These are phyloP conservation scores for Lentinus tigrinus DNA, from an alignment of 768 basidiomycete species.

Conservation along the genomic window DNA sequence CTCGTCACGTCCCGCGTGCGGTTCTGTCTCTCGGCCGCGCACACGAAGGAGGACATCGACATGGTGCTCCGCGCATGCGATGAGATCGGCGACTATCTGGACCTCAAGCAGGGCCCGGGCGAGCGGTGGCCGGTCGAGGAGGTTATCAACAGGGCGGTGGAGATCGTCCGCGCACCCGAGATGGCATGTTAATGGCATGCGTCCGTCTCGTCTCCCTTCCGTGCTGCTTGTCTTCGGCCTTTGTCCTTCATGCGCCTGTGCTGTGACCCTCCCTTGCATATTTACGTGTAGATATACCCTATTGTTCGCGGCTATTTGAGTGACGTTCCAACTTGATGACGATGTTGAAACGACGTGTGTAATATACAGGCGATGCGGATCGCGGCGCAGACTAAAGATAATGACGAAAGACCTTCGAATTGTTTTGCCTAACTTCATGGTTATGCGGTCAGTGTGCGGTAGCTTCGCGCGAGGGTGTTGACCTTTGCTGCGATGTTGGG, in stretches of 20 bases:
- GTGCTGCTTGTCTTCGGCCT: not conserved
- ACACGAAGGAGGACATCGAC: constrained; percentile 98
- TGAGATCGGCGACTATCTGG: constrained; percentile 87
- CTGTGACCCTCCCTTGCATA: not conserved
- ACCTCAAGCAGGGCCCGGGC: constrained; percentile 76
- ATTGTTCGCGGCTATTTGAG: constrained; percentile 1
- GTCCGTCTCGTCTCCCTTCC: not conserved
- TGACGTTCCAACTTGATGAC: no score
- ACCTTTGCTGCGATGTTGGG: no score
- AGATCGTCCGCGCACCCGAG: constrained; percentile 56
- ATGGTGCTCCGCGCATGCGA: constrained; percentile 81
- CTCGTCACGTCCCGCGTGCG: constrained; percentile 85
- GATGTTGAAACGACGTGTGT: not conserved
- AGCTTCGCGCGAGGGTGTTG: no score
- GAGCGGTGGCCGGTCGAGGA: constrained; percentile 82
- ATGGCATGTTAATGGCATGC: no score
- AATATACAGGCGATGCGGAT: not conserved
- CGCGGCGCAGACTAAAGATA: not conserved
- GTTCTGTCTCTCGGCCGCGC: constrained; percentile 92
- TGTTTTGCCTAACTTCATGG: not conserved
- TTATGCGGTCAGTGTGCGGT: not conserved
- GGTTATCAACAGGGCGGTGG: constrained; percentile 67
- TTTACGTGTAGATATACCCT: constrained; percentile 18
- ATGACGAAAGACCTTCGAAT: not conserved
- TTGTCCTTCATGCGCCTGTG: not conserved